Evolutionary conservation across 371 early-diverging fungal species (phyloP).

Genomic region (Apophysomyces ossiformis): DNA sequence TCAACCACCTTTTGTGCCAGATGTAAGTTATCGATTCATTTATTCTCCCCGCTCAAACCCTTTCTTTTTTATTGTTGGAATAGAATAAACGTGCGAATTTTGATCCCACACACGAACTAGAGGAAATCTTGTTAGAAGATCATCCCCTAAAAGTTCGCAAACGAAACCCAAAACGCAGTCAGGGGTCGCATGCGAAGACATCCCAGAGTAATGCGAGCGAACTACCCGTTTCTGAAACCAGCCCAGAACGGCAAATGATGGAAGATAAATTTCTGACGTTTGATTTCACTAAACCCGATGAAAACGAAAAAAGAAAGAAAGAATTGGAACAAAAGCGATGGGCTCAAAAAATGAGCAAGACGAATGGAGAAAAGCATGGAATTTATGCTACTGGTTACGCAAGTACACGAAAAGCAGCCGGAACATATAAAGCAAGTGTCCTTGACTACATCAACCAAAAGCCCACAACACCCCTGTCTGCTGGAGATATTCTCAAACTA

Average conservation of each 20-base stretch:
- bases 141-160: conserved; percentile 77
- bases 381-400: conserved; percentile 3
- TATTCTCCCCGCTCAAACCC: neutral
- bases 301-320: conserved; percentile 26
- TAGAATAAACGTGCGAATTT: conserved; percentile 79
- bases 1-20: conserved; percentile 70
- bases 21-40: conserved; percentile 33
- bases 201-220: conserved; percentile 31
- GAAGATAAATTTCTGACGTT: conserved; percentile 66
- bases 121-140: conserved; percentile 92
- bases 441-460: conserved; percentile 47
- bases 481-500: conserved; percentile 48
- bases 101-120: conserved; percentile 95
- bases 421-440: conserved; percentile 44
- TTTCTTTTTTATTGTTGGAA: conserved; percentile 18
- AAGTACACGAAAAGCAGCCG: conserved; percentile 28
- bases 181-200: conserved; percentile 23
- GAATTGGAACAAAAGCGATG: conserved; percentile 34
- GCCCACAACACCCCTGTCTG: conserved; percentile 46
- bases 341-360: conserved; percentile 51
- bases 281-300: conserved; percentile 63
- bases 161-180: conserved; percentile 29
- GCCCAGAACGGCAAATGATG: conserved; percentile 57
- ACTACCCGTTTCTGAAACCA: conserved; percentile 14
- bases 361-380: conserved; percentile 26